Evolutionary conservation across 345 rosid genomes (phyloP), one percentile per base, ranked within the genome.

Genomic region (Pugionium dolabratum): DNA sequence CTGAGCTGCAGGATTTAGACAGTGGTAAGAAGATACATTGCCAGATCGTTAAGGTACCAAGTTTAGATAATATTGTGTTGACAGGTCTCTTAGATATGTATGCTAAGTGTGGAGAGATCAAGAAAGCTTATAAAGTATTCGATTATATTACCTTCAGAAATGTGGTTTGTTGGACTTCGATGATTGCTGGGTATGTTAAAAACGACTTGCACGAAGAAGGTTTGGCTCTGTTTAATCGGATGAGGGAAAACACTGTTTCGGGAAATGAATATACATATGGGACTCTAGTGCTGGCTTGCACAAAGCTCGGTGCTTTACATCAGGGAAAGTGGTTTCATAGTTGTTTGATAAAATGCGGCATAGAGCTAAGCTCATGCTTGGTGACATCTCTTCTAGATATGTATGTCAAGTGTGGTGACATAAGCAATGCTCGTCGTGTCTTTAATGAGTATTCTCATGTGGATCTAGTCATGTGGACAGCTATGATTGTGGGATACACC

Each of bases 141-240:
- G 84, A 75, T 9, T 76, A 59, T 77, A 76, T 80, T 31, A 4
- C 55, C 0, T 73, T 72, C 11, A 71, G 75, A 59, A 82, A 81
- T 64, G 91, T 84, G 46, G 87, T 93, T 81, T 82, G 85, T 6
- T 90, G 97, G 97, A 87, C 97, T 67, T 83, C 97, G 10, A 80
- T 93, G 83, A 86, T 91, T 42, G 83, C 75, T 27, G 98, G 94
- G n/a, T 93, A 88, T 68, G 87, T 86, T 30, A 87, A 80, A 67
- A 85, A 81, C 61, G 83, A 82, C 64, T 68, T 78, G 44, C 48
- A 80, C 0, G 64, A 70, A 46, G 84, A 85, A 56, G 98, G 82
- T 5, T 55, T 86, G 69, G 52, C 42, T 73, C 48, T 86, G 74
- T 90, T 87, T 71, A 87, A 93, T 54, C 71, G 67, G 70, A 93